Evolutionary conservation across 441 rosid species (phyloP).

Genomic region (Sinapis alba): DNA sequence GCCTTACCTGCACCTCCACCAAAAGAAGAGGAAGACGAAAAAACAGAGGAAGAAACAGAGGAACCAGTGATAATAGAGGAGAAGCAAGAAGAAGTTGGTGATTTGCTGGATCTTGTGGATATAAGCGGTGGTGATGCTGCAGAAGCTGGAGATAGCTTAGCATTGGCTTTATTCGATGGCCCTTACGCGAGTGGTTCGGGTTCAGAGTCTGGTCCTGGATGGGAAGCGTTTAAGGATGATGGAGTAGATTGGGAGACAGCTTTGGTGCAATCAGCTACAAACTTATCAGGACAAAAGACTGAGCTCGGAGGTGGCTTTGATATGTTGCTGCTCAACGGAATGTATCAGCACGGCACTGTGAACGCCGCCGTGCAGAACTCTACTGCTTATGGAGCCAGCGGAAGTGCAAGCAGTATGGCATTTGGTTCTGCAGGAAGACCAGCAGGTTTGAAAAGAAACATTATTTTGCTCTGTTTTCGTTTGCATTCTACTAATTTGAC

Average conservation of each 20-base stretch:
- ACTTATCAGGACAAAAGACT: constrained; percentile 43
- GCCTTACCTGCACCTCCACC: constrained; percentile 67
- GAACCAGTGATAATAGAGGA: constrained; percentile 31
- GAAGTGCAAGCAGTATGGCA: constrained; percentile 57
- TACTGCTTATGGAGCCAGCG: constrained; percentile 39
- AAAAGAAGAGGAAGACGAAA: constrained; percentile 33
- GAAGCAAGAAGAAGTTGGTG: constrained; percentile 46
- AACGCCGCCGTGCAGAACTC: constrained; percentile 34
- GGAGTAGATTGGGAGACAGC: constrained; percentile 74
- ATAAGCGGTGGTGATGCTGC: constrained; percentile 39
- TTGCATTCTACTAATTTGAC: not conserved
- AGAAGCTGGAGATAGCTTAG: constrained; percentile 54
- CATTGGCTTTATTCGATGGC: constrained; percentile 71
- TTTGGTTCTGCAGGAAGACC: constrained; percentile 59
- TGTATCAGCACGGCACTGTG: constrained; percentile 51
- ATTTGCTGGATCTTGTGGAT: constrained; percentile 67
- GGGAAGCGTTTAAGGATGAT: constrained; percentile 76
- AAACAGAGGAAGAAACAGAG: constrained; percentile 38
- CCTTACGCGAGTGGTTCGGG: constrained; percentile 30
- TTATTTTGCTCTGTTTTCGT: not conserved
- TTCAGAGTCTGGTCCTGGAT: constrained; percentile 38
- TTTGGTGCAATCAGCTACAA: constrained; percentile 69
- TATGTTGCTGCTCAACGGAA: constrained; percentile 53
- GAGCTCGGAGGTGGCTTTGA: constrained; percentile 53
- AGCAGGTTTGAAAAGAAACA: constrained; percentile 23